phyloP scores from a whole-genome alignment of 2,329 filamentous ascomycete genomes.

The Endocalyx cinctus region DNA sequence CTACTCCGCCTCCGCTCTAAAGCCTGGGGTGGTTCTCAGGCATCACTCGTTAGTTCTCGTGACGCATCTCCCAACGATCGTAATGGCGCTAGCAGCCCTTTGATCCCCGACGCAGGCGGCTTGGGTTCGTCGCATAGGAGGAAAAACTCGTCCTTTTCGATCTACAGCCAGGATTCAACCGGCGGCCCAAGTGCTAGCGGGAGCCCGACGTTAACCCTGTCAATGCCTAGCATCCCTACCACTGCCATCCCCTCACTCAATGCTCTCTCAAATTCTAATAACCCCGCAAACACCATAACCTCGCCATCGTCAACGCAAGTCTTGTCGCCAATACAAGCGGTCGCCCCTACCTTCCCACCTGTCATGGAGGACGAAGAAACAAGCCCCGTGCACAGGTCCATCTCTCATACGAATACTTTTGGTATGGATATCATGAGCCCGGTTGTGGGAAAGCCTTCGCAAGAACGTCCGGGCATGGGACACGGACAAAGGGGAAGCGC shows the following conservation, averaged over 20 bases:
- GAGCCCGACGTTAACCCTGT: slow-evolving; percentile 48
- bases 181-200: slow-evolving; percentile 41
- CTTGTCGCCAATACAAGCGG: slow-evolving; percentile 19
- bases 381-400: no score
- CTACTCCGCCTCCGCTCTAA: slow-evolving; percentile 68
- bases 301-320: slow-evolving; percentile 14
- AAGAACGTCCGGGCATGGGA: slow-evolving; percentile 30
- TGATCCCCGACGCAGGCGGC: slow-evolving; percentile 25
- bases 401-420: slow-evolving; percentile 6
- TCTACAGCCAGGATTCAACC: slow-evolving; percentile 41
- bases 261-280: slow-evolving; percentile 16
- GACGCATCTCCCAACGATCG: slow-evolving; percentile 31
- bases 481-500: slow-evolving; percentile 44
- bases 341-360: slow-evolving; percentile 31
- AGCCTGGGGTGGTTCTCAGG: slow-evolving; percentile 78
- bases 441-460: slow-evolving; percentile 13
- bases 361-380: slow-evolving; percentile 36
- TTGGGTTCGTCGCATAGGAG: slow-evolving; percentile 31
- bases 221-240: slow-evolving; percentile 25
- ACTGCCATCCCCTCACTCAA: slow-evolving; percentile 13
- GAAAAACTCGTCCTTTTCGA: slow-evolving; percentile 47
- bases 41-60: slow-evolving; percentile 59
- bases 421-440: slow-evolving; percentile 18
- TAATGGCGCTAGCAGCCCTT: slow-evolving; percentile 43
- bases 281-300: slow-evolving; percentile 20